These are phyloP conservation scores for Lentinula boryana DNA, from an alignment of 768 basidiomycete species.

Conservation along the genomic window DNA sequence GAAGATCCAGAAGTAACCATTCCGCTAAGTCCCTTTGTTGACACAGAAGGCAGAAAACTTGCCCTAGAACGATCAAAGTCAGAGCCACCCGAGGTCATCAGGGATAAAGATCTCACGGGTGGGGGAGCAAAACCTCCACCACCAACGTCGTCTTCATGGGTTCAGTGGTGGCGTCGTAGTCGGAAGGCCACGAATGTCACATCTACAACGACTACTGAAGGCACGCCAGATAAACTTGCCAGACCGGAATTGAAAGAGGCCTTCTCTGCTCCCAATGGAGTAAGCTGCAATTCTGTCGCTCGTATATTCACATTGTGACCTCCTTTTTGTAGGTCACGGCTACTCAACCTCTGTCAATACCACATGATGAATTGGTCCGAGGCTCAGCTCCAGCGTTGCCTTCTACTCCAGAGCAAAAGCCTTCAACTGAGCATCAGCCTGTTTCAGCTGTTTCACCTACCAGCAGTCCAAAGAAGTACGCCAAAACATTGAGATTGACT, in stretches of 20 bases:
- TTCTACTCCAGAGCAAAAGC: constrained; percentile 37
- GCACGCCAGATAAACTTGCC: constrained; percentile 6
- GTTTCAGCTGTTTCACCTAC: constrained; percentile 3
- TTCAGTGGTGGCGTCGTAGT: constrained; percentile 78
- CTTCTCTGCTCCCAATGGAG: constrained; percentile 21
- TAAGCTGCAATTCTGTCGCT: constrained; percentile 3
- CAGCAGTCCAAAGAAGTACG: constrained; percentile 52
- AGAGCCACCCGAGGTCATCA: constrained; percentile 29
- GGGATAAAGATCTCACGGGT: constrained; percentile 7
- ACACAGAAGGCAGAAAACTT: constrained; percentile 12
- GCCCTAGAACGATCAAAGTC: constrained; percentile 26
- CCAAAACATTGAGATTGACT: constrained; percentile 88
- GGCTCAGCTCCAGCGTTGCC: constrained; percentile 39
- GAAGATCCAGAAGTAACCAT: constrained; percentile 22
- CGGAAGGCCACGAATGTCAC: constrained; percentile 19
- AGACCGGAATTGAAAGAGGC: constrained; percentile 17
- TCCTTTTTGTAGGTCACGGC: not conserved
- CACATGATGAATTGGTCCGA: not conserved
- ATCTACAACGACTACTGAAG: constrained; percentile 6
- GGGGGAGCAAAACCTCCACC: constrained; percentile 24
- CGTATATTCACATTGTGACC: not conserved
- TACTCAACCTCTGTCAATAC: not conserved
- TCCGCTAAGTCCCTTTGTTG: constrained; percentile 6
- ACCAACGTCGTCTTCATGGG: constrained; percentile 66
- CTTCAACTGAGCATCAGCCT: constrained; percentile 15